These are phyloP conservation scores for Lasiosphaeria hispida DNA, from an alignment of 495 filamentous ascomycete genomes.

Conservation along the genomic window DNA sequence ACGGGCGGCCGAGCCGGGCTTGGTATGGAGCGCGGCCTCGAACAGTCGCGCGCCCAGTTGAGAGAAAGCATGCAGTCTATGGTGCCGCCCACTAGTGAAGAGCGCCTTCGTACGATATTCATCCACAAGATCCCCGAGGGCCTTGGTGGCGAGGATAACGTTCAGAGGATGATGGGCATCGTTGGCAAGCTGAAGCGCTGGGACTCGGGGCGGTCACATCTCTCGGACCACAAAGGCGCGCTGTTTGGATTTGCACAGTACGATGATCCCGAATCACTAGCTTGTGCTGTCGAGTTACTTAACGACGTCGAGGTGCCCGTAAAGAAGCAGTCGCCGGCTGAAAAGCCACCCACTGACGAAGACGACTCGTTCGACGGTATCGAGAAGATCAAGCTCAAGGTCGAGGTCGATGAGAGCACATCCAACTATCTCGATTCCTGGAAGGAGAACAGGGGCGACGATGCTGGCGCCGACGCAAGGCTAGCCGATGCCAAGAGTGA, in stretches of 20 bases:
- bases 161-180: slow-evolving; percentile 76
- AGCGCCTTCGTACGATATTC: slow-evolving; percentile 87
- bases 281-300: slow-evolving; percentile 81
- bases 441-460: slow-evolving; percentile 61
- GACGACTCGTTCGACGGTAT: slow-evolving; percentile 57
- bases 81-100: slow-evolving; percentile 82
- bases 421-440: slow-evolving; percentile 78
- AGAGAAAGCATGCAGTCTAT: slow-evolving; percentile 75
- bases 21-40: slow-evolving; percentile 61
- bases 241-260: slow-evolving; percentile 97
- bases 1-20: slow-evolving; percentile 60
- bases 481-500: slow-evolving; percentile 61
- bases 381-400: slow-evolving; percentile 67
- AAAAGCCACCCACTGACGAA: slow-evolving; percentile 40
- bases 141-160: slow-evolving; percentile 70
- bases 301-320: slow-evolving; percentile 82
- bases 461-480: slow-evolving; percentile 64
- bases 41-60: slow-evolving; percentile 66
- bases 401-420: slow-evolving; percentile 80
- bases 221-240: slow-evolving; percentile 79
- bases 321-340: slow-evolving; percentile 60
- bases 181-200: slow-evolving; percentile 80
- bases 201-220: slow-evolving; percentile 58
- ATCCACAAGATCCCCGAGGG: slow-evolving; percentile 82
- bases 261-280: slow-evolving; percentile 86